A percentile compares a stretch with the other conserved stretches of the same genome.
Evolutionary conservation across 441 rosid species (phyloP).

Genomic region (Croton setiger): DNA sequence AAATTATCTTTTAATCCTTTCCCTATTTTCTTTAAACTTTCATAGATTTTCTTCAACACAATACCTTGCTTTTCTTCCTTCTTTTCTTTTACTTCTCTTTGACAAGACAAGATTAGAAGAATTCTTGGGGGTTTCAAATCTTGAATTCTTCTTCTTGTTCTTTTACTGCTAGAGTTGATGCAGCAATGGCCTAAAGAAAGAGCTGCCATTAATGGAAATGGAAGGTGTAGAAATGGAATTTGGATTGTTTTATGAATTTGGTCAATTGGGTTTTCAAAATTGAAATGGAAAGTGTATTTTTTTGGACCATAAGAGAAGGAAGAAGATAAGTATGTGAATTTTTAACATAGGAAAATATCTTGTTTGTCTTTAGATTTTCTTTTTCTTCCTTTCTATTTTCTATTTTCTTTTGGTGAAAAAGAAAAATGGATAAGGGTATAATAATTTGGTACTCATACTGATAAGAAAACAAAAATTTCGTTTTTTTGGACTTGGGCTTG

Average conservation of each 20-base stretch:
- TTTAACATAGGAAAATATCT: conserved; percentile 29
- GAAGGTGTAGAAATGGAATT: neutral
- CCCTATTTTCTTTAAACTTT: conserved; percentile 30
- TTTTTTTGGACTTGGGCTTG: no score
- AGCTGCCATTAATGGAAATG: conserved; percentile 41
- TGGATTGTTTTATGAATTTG: no score
- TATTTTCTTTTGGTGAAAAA: no score
- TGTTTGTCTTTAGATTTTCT: conserved; percentile 20
- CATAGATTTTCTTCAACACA: conserved; percentile 15
- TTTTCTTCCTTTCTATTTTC: no score
- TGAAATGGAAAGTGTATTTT: neutral
- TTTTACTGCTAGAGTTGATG: conserved; percentile 22
- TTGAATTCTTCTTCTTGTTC: conserved; percentile 22
- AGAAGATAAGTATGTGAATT: conserved; percentile 4
- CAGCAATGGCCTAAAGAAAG: conserved; percentile 36
- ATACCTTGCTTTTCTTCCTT: conserved; percentile 28
- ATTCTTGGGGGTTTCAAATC: conserved; percentile 25
- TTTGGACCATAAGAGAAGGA: conserved; percentile 4
- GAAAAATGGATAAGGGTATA: conserved; percentile 25
- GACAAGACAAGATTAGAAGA: conserved; percentile 30
- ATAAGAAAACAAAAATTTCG: no score
- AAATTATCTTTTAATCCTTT: conserved; percentile 35
- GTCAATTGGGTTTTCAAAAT: no score
- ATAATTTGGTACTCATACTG: no score
- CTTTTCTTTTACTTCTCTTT: conserved; percentile 24